phyloP scores from a whole-genome alignment of 1,139 yeast genomes.

The Suhomyces chickasaworum region DNA sequence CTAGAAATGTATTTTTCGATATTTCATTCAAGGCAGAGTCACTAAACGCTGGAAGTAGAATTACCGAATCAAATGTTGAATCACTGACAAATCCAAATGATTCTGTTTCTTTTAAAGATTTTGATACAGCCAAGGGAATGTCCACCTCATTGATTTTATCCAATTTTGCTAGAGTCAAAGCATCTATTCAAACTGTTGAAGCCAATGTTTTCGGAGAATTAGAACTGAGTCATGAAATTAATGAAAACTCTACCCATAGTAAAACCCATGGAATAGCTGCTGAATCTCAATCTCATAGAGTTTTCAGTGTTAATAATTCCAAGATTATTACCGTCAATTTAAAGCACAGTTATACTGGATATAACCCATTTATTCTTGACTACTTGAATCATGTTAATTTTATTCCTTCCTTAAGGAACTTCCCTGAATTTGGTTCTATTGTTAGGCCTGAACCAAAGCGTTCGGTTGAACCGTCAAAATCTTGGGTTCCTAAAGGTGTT shows the following conservation, averaged over 20 bases:
- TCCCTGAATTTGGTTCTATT: constrained; percentile 65
- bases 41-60: constrained; percentile 20
- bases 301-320: constrained; percentile 37
- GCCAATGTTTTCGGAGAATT: constrained; percentile 67
- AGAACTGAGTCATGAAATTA: constrained; percentile 35
- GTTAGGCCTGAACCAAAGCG: constrained; percentile 17
- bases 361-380: constrained; percentile 61
- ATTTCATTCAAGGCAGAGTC: constrained; percentile 52
- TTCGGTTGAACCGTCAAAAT: not conserved
- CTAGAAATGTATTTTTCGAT: constrained; percentile 71
- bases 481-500: constrained; percentile 46
- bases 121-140: constrained; percentile 19
- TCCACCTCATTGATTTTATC: constrained; percentile 35
- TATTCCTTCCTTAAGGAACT: constrained; percentile 60
- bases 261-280: constrained; percentile 21
- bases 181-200: constrained; percentile 59
- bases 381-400: constrained; percentile 56
- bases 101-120: constrained; percentile 21
- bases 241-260: constrained; percentile 18
- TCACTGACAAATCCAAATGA: constrained; percentile 19
- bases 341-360: constrained; percentile 65
- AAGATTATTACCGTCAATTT: constrained; percentile 42
- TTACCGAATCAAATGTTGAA: constrained; percentile 26
- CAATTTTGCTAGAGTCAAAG: constrained; percentile 34
- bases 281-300: constrained; percentile 25